Percentiles rank a stretch among this genome's conserved stretches.
These are phyloP conservation scores for Scedosporium minutisporum DNA, from an alignment of 2,329 filamentous ascomycete genomes.

Conservation along the genomic window DNA sequence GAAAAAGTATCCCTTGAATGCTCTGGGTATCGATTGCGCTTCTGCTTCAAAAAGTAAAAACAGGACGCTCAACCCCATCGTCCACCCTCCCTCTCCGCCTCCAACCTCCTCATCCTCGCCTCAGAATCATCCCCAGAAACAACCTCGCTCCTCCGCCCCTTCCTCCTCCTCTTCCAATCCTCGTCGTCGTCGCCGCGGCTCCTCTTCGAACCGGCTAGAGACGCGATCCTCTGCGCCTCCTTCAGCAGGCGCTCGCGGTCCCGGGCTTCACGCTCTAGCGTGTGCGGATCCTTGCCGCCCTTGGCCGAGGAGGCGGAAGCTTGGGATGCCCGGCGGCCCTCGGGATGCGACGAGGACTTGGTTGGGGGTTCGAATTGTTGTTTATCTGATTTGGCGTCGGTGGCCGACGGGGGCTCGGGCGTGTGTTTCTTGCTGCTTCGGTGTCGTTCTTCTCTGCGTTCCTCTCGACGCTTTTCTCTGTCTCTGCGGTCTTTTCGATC, in stretches of 20 bases:
- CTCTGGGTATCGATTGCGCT: background rate
- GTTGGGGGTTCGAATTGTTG: background rate
- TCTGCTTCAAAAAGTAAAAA: background rate
- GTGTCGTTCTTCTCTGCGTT: conserved; percentile 29
- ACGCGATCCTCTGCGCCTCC: conserved; percentile 57
- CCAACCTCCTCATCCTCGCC: conserved; percentile 43
- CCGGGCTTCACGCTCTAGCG: conserved; percentile 57
- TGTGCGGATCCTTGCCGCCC: conserved; percentile 47
- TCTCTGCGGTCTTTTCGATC: conserved; percentile 16
- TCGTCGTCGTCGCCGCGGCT: conserved; percentile 29
- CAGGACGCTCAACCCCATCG: conserved; percentile 30
- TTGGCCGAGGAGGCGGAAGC: conserved; percentile 15
- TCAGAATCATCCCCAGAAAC: conserved; percentile 39
- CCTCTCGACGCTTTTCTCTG: conserved; percentile 24
- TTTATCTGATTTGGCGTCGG: background rate
- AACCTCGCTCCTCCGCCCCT: conserved; percentile 39
- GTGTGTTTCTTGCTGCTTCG: conserved; percentile 22
- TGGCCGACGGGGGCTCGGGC: conserved; percentile 8
- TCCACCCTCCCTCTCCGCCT: conserved; percentile 48
- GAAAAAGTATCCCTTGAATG: background rate
- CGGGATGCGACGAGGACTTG: background rate
- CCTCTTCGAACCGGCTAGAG: conserved; percentile 41
- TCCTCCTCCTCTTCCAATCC: conserved; percentile 20
- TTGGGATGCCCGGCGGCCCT: conserved; percentile 25
- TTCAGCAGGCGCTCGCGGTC: conserved; percentile 58